These are phyloP conservation scores for Tolypocladium cylindrosporum DNA, from an alignment of 2,329 filamentous ascomycete genomes.

Conservation along the genomic window DNA sequence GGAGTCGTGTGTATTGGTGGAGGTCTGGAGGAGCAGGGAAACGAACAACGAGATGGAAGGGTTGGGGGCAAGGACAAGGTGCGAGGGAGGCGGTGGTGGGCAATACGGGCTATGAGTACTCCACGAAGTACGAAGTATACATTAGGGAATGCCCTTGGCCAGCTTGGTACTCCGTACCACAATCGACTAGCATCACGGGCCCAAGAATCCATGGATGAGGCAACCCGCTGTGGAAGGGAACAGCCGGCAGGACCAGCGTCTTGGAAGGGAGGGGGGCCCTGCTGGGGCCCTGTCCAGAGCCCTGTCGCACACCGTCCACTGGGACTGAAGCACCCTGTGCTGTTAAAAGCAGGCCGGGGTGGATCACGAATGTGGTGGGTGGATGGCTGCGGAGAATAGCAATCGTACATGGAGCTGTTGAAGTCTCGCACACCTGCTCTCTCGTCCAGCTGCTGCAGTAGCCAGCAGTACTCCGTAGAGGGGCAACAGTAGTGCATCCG, in stretches of 20 bases:
- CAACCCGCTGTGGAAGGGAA: background rate
- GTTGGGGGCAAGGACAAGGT: background rate
- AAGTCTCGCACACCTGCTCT: background rate
- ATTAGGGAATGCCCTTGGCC: background rate
- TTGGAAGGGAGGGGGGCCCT: background rate
- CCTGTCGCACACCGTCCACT: background rate
- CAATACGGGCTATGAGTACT: no score
- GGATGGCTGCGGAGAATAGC: background rate
- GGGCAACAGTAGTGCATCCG: background rate
- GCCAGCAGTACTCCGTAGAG: background rate
- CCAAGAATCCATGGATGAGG: background rate
- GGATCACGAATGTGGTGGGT: background rate
- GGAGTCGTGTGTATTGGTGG: background rate
- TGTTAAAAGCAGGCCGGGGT: background rate
- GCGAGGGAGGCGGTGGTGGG: background rate
- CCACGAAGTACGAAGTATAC: background rate
- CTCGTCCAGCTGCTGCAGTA: background rate
- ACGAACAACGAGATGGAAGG: background rate
- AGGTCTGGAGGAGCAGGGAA: background rate
- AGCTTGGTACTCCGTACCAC: background rate
- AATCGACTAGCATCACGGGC: background rate
- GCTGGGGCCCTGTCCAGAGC: background rate
- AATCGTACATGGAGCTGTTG: background rate
- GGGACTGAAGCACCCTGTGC: background rate
- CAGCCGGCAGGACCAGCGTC: background rate